These are phyloP conservation scores for Fusarium sterilihyphosum DNA, from an alignment of 2,329 filamentous ascomycete species.

Conservation along the genomic window DNA sequence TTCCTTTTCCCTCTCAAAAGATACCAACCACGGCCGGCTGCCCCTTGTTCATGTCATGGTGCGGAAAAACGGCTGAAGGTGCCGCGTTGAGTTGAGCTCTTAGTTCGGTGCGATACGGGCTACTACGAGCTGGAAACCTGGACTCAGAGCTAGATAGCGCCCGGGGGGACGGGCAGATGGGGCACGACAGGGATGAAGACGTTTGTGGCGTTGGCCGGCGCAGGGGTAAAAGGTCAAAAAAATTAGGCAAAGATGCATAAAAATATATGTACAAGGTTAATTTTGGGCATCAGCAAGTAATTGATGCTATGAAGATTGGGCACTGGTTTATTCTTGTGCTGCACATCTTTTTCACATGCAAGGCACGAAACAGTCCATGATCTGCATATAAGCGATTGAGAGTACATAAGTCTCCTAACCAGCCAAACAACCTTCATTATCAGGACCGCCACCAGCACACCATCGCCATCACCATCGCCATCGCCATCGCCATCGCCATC, in stretches of 20 bases:
- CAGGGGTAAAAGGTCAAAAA: constrained; percentile 16
- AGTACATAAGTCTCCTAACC: not conserved
- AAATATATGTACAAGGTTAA: not conserved
- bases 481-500: not conserved
- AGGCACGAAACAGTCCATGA: not conserved
- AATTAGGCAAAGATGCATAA: constrained; percentile 15
- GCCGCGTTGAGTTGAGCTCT: constrained; percentile 33
- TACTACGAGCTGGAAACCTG: constrained; percentile 12
- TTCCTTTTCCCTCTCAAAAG: not conserved
- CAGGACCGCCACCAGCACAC: not conserved
- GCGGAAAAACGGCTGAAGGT: constrained; percentile 33
- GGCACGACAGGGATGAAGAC: constrained; percentile 9
- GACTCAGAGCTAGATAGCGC: constrained; percentile 5
- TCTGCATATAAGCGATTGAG: not conserved
- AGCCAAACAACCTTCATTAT: not conserved
- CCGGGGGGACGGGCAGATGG: not conserved
- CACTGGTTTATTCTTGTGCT: not conserved
- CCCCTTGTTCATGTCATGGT: constrained; percentile 16
- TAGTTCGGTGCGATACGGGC: constrained; percentile 2
- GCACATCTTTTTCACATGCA: not conserved
- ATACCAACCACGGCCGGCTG: not conserved
- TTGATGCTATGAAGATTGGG: not conserved
- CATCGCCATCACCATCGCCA: not conserved
- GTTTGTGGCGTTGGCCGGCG: constrained; percentile 32
- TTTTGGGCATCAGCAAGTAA: not conserved